phyloP scores from a whole-genome alignment of 176 grass and related monocot species.

The Cenchrus fungigraminus region DNA sequence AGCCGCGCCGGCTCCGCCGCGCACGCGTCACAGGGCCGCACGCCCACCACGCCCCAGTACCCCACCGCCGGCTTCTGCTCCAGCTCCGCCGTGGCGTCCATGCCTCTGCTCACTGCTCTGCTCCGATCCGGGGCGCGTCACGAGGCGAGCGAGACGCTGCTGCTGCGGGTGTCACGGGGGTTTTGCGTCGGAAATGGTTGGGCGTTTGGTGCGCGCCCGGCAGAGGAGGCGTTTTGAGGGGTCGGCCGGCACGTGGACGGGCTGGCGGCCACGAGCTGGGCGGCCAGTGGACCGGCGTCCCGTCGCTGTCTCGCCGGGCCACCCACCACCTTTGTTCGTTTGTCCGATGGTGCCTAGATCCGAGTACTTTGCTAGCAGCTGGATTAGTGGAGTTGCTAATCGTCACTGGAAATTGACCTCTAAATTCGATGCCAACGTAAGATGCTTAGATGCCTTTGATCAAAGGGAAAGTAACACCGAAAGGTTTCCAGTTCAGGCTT shows the following conservation, averaged over 20 bases:
- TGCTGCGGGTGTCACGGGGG: neutral
- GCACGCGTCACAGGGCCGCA: slow-evolving; percentile 50
- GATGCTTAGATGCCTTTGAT: neutral
- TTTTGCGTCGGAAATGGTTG: slow-evolving; percentile 13
- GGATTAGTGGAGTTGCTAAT: neutral
- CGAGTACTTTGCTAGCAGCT: neutral
- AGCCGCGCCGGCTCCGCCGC: slow-evolving; percentile 44
- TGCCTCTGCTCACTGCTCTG: neutral
- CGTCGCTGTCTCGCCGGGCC: slow-evolving; percentile 25
- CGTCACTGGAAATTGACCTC: neutral
- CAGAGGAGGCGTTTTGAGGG: slow-evolving; percentile 26
- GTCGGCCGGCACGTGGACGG: slow-evolving; percentile 29
- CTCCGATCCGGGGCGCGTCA: neutral
- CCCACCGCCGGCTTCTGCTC: slow-evolving; percentile 33
- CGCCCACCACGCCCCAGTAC: slow-evolving; percentile 18
- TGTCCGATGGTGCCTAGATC: neutral
- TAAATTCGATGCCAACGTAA: neutral
- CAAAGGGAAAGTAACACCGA: neutral
- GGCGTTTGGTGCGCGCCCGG: neutral
- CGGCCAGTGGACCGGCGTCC: slow-evolving; percentile 30
- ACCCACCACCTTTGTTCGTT: slow-evolving; percentile 9
- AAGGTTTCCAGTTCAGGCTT: too few species aligned
- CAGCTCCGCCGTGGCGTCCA: slow-evolving; percentile 12
- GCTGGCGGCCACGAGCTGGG: slow-evolving; percentile 23
- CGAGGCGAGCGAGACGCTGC: neutral